Base-by-base conservation (phyloP, 106 monocot genomes). In the Iris macrosiphon region DNA sequence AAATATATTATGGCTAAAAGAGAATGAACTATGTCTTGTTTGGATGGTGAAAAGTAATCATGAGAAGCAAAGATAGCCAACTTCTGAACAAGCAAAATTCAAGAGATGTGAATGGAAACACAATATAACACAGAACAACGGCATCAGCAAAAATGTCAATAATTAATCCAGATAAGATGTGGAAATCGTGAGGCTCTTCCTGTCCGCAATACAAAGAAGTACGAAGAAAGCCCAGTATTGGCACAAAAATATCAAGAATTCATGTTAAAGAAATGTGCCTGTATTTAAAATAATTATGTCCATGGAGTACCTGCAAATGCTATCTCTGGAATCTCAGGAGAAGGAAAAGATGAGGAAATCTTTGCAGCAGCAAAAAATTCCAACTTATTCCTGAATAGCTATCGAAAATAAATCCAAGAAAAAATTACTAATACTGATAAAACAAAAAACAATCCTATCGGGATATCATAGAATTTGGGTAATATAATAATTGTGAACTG, bases 271-370 rank as follows among this genome's bases (percentile, higher is more conserved):
- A n/a, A n/a, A n/a, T n/a, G n/a, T n/a, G n/a, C n/a, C n/a, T n/a
- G n/a, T n/a, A n/a, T n/a, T n/a, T n/a, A n/a, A n/a, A n/a, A n/a
- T n/a, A n/a, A n/a, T n/a, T n/a, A n/a, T n/a, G n/a, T n/a, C n/a
- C n/a, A n/a, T n/a, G n/a, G n/a, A n/a, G n/a, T 61, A 98, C 98
- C 98, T 66, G 98, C 98, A 84, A 98, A 91, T 50, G 98, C 98
- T 75, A 98, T 98, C 77, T 98, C 98, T 57, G 98, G 98, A 22
- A 87, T 42, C 13, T 57, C 45, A 65, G 87, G 62, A 57, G 86
- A 67, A 42, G 98, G 91, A 49, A 98, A 87, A 29, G 98, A 98
- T 45, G 87, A 73, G 11, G 91, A 91, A 40, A 91, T 66, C 64
- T 91, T 98, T 25, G 98, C 98, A 54, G 98, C 90, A 16, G 98